Percentiles rank a stretch among this genome's conserved stretches.
Conservation (phyloP, 306 rosid species). For the Gynostemma pentaphyllum region DNA sequence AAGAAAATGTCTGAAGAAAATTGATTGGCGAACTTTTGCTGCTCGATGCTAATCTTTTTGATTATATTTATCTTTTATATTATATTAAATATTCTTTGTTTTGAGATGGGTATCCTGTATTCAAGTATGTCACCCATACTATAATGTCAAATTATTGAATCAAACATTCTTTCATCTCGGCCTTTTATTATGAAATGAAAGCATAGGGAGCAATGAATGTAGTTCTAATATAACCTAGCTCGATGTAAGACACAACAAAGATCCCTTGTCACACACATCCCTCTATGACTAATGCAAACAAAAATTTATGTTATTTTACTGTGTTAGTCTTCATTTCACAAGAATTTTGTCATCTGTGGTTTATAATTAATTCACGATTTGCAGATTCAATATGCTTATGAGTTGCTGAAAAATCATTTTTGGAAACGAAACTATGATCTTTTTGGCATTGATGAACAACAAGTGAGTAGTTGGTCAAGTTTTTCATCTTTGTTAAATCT, state of each 20-base stretch:
- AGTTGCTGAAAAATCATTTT: constrained; percentile 59
- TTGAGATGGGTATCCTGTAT: not conserved
- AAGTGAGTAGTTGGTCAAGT: constrained; percentile 34
- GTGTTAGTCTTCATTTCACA: not conserved
- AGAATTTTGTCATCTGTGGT: not conserved
- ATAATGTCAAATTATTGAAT: no score
- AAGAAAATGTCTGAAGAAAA: not conserved
- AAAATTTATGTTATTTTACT: not conserved
- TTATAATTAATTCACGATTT: constrained; percentile 5
- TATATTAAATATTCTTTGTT: not conserved
- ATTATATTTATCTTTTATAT: not conserved
- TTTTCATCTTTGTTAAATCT: not conserved
- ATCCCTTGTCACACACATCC: no score
- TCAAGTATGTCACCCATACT: no score
- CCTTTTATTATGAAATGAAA: no score
- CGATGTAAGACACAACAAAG: no score
- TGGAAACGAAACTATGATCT: constrained; percentile 84
- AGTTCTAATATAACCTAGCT: no score
- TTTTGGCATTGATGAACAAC: constrained; percentile 70
- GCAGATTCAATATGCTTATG: constrained; percentile 87
- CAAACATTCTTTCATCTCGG: no score
- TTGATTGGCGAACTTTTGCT: not conserved
- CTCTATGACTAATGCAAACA: no score
- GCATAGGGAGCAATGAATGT: no score
- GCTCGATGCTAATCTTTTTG: not conserved